Percentiles rank a stretch among this genome's conserved stretches.
Conservation (phyloP, 2,329 filamentous ascomycete species). For the Penicillium sp. region DNA sequence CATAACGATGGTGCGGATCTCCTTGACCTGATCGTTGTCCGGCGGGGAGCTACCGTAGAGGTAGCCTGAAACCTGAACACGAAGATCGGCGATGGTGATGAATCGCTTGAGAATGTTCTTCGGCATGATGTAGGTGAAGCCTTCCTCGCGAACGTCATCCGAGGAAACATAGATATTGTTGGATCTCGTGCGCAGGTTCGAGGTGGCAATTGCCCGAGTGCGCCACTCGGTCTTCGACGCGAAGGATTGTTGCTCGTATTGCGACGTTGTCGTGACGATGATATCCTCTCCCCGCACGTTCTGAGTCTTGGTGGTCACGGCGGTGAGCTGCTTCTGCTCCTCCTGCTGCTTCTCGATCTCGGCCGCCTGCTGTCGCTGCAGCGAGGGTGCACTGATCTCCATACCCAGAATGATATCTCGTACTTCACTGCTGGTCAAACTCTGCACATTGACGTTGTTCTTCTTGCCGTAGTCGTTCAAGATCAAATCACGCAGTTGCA, state of each 20-base stretch:
- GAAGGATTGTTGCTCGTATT: constrained; percentile 96
- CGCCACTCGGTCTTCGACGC: constrained; percentile 99
- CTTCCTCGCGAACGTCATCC: constrained; percentile 84
- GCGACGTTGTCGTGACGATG: constrained; percentile 94
- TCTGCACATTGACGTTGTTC: constrained; percentile 98
- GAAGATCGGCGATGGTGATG: constrained; percentile 93
- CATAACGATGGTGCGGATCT: constrained; percentile 95
- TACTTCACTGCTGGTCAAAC: constrained; percentile 92
- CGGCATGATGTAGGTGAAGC: constrained; percentile 95
- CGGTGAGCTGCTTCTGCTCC: constrained; percentile 92
- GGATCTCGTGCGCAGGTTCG: constrained; percentile 84
- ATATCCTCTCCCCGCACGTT: constrained; percentile 97
- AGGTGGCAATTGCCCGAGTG: constrained; percentile 91
- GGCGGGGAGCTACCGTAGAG: constrained; percentile 88
- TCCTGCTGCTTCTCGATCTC: constrained; percentile 99
- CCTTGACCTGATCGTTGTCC: constrained; percentile 95
- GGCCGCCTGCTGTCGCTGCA: constrained; percentile 96
- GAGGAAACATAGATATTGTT: constrained; percentile 99
- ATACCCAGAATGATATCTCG: constrained; percentile 98
- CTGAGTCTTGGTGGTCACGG: constrained; percentile 96
- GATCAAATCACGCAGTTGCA: constrained; percentile 89
- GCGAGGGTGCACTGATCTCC: constrained; percentile 96
- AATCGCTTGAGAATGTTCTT: constrained; percentile 98
- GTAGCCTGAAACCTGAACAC: constrained; percentile 93
- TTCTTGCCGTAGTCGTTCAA: constrained; percentile 99